Percentiles rank a stretch among this genome's conserved stretches.
Evolutionary conservation across 106 monocot species (phyloP).

Genomic region (Dioscorea dumetorum): DNA sequence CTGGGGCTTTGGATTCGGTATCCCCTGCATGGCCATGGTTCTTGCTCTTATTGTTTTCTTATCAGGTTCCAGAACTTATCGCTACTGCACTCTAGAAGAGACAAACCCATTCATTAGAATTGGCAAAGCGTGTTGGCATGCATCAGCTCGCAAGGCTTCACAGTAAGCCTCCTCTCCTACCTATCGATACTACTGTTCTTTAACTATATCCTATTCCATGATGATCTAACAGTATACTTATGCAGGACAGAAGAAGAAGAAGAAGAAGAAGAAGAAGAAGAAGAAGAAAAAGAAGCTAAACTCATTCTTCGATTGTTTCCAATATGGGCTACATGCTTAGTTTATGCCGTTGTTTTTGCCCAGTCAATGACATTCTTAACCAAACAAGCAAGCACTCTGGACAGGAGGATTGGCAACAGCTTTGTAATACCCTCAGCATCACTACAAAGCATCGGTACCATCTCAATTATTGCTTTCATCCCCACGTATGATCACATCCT

Average conservation of each 20-base stretch:
- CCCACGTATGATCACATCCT: constrained; percentile 24
- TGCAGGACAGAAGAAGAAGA: not conserved
- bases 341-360: too few species aligned
- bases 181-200: not conserved
- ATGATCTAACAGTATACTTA: not conserved
- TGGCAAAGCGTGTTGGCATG: constrained; percentile 13
- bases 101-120: constrained; percentile 31
- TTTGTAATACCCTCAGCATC: too few species aligned
- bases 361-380: too few species aligned
- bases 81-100: constrained; percentile 26
- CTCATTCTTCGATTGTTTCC: too few species aligned
- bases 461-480: too few species aligned
- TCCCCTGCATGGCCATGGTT: constrained; percentile 49
- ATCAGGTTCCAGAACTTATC: constrained; percentile 47
- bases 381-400: too few species aligned
- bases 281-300: too few species aligned
- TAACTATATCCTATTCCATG: not conserved
- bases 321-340: too few species aligned
- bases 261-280: too few species aligned
- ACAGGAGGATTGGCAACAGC: too few species aligned
- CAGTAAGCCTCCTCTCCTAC: not conserved
- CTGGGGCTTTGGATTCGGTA: constrained; percentile 74
- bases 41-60: constrained; percentile 53
- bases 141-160: constrained; percentile 5
- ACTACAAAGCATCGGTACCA: too few species aligned